Evolutionary conservation across 2,329 filamentous ascomycete genomes (phyloP), one percentile per base, ranked within the genome.

Genomic region (Sporothrix brunneoviolacea): DNA sequence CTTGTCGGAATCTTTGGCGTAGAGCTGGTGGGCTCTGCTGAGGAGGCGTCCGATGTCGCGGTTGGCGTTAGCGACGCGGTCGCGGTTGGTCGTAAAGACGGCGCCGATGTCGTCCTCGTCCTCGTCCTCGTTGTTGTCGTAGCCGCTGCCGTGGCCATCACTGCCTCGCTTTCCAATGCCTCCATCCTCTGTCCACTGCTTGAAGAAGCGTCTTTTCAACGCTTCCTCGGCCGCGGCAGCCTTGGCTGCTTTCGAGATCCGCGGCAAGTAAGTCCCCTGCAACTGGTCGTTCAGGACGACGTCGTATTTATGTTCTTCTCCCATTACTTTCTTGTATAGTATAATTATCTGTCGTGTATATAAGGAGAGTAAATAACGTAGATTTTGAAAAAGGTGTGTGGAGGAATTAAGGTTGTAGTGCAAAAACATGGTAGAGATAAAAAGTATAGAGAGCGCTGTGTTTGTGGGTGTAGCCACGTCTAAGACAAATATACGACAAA

Each of bases 261-360:
- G 24, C 13, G 40, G 48, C 21, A 24, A 18, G 6, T 27, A 48
- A 3, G 16, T 19, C 28, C 27, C 37, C 28, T 41, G 32, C 32
- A 51, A 33, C 33, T 38, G 38, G 45, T 54, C 53, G 46, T 54
- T 41, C 8, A 56, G 37, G 24, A 37, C 39, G 36, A 52, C 54
- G 43, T 55, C 54, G 22, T 42, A 39, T 12, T 16, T 8, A 24
- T 35, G 18, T 4, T 39, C 37, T 8, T 49, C 18, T n/a, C 8
- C 16, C 22, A 41, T 36, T n/a, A 28, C 10, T 28, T 28, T 28
- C 24, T 28, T n/a, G n/a, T n/a, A n/a, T n/a, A n/a, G n/a, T n/a
- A n/a, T n/a, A n/a, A n/a, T n/a, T n/a, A n/a, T n/a, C n/a, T n/a
- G n/a, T n/a, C n/a, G n/a, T n/a, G n/a, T n/a, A n/a, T n/a, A n/a